phyloP scores from a whole-genome alignment of 345 rosid species.

The Arabis hirsuta region DNA sequence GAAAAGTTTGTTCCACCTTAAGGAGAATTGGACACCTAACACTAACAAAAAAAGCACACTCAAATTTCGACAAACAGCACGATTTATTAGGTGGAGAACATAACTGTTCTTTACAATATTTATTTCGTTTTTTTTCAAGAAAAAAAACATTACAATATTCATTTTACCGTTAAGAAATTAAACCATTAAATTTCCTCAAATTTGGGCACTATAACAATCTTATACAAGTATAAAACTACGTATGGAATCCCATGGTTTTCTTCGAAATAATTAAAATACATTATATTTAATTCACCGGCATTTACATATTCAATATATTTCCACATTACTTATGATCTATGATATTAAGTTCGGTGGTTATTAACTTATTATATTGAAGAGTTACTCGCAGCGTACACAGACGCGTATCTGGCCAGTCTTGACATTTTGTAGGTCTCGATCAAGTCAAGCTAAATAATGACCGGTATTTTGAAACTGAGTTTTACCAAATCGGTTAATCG shows the following conservation, averaged over 20 bases:
- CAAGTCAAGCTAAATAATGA: background rate
- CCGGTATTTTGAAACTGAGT: background rate
- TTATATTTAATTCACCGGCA: slow-evolving; percentile 25
- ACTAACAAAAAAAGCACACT: background rate
- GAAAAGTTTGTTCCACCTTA: background rate
- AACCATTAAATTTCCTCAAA: slow-evolving; percentile 16
- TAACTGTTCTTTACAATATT: no score
- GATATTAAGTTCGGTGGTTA: slow-evolving; percentile 26
- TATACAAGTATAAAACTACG: background rate
- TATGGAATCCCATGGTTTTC: background rate
- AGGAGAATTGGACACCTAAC: background rate
- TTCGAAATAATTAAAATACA: background rate
- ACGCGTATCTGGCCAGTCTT: background rate
- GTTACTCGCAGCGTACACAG: background rate
- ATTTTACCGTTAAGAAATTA: background rate
- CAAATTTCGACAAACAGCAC: background rate
- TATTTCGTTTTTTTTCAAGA: background rate
- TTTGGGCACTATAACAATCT: slow-evolving; percentile 9
- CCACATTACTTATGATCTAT: background rate
- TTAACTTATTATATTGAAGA: slow-evolving; percentile 6
- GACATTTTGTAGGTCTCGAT: background rate
- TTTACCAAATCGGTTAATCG: background rate
- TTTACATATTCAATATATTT: slow-evolving; percentile 6
- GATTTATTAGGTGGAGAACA: background rate
- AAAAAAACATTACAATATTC: slow-evolving; percentile 3